Evolutionary conservation across 352 stramenopile species (phyloP), one percentile per base, ranked within the genome.

Genomic region (Aphanomyces invadans): DNA sequence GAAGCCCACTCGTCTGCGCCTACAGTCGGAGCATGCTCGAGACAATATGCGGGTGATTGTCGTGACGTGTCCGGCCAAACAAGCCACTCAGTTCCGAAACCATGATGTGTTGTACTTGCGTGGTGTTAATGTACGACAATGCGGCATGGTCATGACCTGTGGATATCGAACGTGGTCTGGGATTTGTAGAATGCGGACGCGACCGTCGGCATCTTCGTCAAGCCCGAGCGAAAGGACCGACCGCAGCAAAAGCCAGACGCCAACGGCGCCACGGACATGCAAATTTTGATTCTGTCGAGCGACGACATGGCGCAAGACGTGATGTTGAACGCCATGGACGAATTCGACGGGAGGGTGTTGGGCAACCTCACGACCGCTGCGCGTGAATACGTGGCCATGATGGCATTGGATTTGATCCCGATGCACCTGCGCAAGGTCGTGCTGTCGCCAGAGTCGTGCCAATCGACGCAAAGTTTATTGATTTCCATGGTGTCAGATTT

Each of bases 1-100:
- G n/a, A 10, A 65, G 25, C 17, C 17, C 4, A 65, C 60, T 45
- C 88, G 23, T 10, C 57, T 93, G 28, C 83, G 82, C 10, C 92
- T 92, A 48, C 84, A 93, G 44, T 84, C 79, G 0, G 86, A 95
- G 60, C 91, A 92, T 46, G 63, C 79, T 15, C 76, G 79, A 19
- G 86, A 95, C 75, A 83, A 83, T 0, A 92, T 95, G 82, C 80
- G 86, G 0, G 89, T 81, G 31, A 70, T 95, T 44, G 88, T 60
- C 29, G 89, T 93, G 21, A 89, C 71, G 23, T 78, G 90, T 42
- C 19, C 60, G 42, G 19, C 31, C 21, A 26, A 57, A 32, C 38
- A 67, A 57, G 28, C 29, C 17, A 10, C 70, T 87, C 19, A 29
- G 1, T 92, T 95, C 46, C 77, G 76, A 21, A 93, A 93, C 57